Percentiles rank a stretch among this genome's conserved stretches.
Evolutionary conservation across 2,329 filamentous ascomycete species (phyloP).

Genomic region (Diaporthe citriasiana): DNA sequence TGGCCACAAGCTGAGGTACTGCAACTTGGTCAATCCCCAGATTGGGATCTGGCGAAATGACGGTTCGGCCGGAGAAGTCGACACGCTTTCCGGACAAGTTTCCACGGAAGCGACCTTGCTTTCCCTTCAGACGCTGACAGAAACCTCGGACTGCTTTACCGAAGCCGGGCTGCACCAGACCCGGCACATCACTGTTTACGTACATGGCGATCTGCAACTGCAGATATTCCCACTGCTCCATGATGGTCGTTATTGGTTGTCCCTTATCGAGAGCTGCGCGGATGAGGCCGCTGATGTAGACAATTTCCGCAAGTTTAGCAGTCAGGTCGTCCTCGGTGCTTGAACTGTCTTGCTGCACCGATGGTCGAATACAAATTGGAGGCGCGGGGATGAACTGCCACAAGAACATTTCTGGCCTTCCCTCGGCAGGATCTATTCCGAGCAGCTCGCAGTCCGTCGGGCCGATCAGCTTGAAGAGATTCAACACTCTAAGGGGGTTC

Average conservation of each 20-base stretch:
- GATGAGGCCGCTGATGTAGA: conserved; percentile 91
- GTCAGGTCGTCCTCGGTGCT: conserved; percentile 98
- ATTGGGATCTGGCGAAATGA: conserved; percentile 98
- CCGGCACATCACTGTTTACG: conserved; percentile 96
- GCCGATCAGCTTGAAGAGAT: conserved; percentile 90
- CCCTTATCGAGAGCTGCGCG: conserved; percentile 86
- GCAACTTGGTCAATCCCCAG: conserved; percentile 94
- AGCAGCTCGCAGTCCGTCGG: conserved; percentile 91
- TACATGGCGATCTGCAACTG: conserved; percentile 97
- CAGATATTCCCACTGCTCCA: conserved; percentile 98
- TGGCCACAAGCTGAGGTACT: conserved; percentile 91
- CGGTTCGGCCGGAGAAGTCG: conserved; percentile 96
- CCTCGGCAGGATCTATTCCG: conserved; percentile 87
- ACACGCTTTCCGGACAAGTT: conserved; percentile 98
- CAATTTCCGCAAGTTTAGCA: conserved; percentile 95
- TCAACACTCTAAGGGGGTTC: conserved; percentile 88
- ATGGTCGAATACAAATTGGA: conserved; percentile 93
- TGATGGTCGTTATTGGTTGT: conserved; percentile 87
- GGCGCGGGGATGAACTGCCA: conserved; percentile 97
- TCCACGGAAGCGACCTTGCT: conserved; percentile 96
- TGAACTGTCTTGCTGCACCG: conserved; percentile 91
- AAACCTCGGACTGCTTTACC: conserved; percentile 94
- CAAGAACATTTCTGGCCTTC: conserved; percentile 94
- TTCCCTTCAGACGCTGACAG: conserved; percentile 95
- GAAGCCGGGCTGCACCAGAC: conserved; percentile 88